Evolutionary conservation across 257 asterid genomes (phyloP).

Genomic region (Asclepias syriaca): DNA sequence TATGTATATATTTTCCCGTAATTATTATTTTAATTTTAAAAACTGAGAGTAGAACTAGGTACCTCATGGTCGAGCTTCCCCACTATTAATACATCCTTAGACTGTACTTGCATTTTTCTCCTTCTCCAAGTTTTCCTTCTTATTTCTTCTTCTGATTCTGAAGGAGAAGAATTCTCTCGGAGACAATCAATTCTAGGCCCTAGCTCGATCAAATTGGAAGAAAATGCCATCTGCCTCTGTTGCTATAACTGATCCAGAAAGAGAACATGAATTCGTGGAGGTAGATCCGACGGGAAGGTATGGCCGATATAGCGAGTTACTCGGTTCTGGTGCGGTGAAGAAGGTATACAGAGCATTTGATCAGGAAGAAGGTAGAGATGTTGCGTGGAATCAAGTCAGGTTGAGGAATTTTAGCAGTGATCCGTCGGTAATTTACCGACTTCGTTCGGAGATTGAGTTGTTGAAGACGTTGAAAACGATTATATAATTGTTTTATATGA

Average conservation of each 20-base stretch:
- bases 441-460: conserved; percentile 20
- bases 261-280: conserved; percentile 17
- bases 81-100: too few relatives aligned
- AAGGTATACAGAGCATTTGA: conserved; percentile 26
- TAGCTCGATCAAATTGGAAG: too few relatives aligned
- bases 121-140: too few relatives aligned
- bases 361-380: conserved; percentile 26
- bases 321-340: conserved; percentile 22
- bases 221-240: neutral
- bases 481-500: conserved; percentile 21
- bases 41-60: too few relatives aligned
- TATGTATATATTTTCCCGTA: too few relatives aligned
- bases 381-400: conserved; percentile 28
- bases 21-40: too few relatives aligned
- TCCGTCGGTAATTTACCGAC: conserved; percentile 18
- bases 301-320: conserved; percentile 21
- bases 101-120: too few relatives aligned
- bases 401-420: conserved; percentile 21
- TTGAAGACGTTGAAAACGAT: conserved; percentile 18
- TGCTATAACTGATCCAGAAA: neutral
- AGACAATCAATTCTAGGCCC: too few relatives aligned
- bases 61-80: too few relatives aligned
- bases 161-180: too few relatives aligned
- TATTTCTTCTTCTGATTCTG: too few relatives aligned
- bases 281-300: conserved; percentile 25